Evolutionary conservation across 2,329 filamentous ascomycete species (phyloP).

Genomic region (Microcera coccophila): DNA sequence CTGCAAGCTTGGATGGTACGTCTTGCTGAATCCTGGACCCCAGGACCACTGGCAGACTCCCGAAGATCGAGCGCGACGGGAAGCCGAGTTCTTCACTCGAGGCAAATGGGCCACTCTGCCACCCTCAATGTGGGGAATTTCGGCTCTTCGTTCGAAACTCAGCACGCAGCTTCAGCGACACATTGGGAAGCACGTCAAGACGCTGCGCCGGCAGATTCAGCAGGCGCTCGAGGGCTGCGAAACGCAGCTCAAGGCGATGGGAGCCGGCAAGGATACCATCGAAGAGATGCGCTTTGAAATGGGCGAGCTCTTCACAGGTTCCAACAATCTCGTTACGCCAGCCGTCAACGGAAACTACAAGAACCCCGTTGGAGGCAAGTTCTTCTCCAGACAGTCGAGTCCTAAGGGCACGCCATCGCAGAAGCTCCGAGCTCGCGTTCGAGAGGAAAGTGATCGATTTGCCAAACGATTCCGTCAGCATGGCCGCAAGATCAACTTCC

Average conservation of each 20-base stretch:
- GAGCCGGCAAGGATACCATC: constrained; percentile 48
- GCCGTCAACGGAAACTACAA: constrained; percentile 54
- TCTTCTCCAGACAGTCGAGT: constrained; percentile 48
- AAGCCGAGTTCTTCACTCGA: constrained; percentile 47
- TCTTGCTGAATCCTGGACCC: constrained; percentile 47
- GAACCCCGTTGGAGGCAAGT: constrained; percentile 49
- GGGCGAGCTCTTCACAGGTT: constrained; percentile 49
- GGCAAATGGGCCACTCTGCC: constrained; percentile 49
- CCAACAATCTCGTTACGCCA: constrained; percentile 51
- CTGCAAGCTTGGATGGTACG: constrained; percentile 51
- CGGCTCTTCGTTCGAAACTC: constrained; percentile 45
- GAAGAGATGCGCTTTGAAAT: constrained; percentile 53
- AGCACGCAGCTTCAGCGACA: constrained; percentile 49
- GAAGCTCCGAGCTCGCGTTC: constrained; percentile 48
- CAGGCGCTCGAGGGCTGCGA: constrained; percentile 48
- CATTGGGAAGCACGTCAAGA: constrained; percentile 50
- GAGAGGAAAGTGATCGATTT: constrained; percentile 51
- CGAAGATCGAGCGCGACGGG: constrained; percentile 39
- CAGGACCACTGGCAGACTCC: constrained; percentile 43
- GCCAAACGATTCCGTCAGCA: constrained; percentile 46
- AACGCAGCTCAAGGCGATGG: constrained; percentile 47
- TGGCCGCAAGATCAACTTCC: constrained; percentile 47
- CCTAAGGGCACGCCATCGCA: constrained; percentile 49
- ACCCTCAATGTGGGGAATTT: constrained; percentile 45
- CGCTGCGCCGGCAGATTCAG: constrained; percentile 48